Percentiles rank a stretch among this genome's conserved stretches.
Evolutionary conservation across 2,329 filamentous ascomycete species (phyloP).

Genomic region (Thielaviopsis cerberus): DNA sequence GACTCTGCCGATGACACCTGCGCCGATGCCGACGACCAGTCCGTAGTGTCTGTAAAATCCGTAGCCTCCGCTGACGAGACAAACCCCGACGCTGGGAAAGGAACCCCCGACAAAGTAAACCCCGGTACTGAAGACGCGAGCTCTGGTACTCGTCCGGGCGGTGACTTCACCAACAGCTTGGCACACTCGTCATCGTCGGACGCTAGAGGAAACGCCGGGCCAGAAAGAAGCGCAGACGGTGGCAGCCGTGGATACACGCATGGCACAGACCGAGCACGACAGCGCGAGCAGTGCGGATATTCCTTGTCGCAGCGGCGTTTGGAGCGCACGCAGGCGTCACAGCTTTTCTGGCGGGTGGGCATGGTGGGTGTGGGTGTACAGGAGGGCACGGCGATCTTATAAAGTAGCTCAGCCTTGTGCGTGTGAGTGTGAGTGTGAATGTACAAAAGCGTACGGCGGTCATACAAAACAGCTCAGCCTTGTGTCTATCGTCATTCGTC

Average conservation of each 20-base stretch:
- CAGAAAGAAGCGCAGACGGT: not conserved
- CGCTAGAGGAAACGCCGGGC: no score
- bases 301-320: slow-evolving; percentile 31
- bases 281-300: slow-evolving; percentile 25
- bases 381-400: no score
- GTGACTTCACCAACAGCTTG: no score
- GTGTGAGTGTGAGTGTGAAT: no score
- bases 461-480: no score
- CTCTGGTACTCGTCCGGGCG: no score
- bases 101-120: not conserved
- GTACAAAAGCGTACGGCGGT: no score
- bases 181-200: no score
- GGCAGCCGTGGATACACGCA: slow-evolving; percentile 20
- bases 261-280: slow-evolving; percentile 23
- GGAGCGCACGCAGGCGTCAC: slow-evolving; percentile 28
- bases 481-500: no score
- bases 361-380: slow-evolving; percentile 13
- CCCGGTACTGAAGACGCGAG: no score
- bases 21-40: not conserved
- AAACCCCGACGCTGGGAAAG: not conserved
- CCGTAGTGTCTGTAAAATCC: not conserved
- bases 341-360: slow-evolving; percentile 32
- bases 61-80: not conserved
- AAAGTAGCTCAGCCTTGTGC: no score
- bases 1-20: not conserved